phyloP scores from a whole-genome alignment of 1,284 basidiomycete genomes.

The Trametes versicolor region DNA sequence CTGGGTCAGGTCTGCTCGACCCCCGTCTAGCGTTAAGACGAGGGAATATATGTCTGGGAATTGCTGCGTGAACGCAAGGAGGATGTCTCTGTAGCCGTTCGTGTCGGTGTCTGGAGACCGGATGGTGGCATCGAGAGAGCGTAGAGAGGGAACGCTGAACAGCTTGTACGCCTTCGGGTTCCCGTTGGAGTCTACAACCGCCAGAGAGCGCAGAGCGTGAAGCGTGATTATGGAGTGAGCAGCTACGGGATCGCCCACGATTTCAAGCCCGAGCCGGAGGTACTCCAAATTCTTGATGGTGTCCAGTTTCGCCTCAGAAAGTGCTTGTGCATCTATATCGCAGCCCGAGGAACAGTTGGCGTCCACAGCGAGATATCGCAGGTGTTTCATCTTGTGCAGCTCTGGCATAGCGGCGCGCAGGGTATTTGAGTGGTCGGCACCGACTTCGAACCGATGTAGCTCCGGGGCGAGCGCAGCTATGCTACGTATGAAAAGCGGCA shows the following conservation, averaged over 20 bases:
- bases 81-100: background rate
- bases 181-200: background rate
- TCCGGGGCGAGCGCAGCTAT: background rate
- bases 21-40: background rate
- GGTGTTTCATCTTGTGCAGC: background rate
- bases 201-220: background rate
- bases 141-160: background rate
- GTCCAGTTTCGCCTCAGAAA: background rate
- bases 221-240: background rate
- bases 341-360: background rate
- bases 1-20: background rate
- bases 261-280: background rate
- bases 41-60: background rate
- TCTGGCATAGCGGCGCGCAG: background rate
- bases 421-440: background rate
- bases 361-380: background rate
- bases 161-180: background rate
- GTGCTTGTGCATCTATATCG: background rate
- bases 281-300: background rate
- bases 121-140: background rate
- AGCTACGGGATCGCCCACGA: background rate
- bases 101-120: background rate
- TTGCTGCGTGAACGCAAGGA: background rate
- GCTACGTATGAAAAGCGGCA: background rate
- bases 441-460: background rate